These are phyloP conservation scores for Steccherinum ochraceum DNA, from an alignment of 768 basidiomycete genomes.

Conservation along the genomic window DNA sequence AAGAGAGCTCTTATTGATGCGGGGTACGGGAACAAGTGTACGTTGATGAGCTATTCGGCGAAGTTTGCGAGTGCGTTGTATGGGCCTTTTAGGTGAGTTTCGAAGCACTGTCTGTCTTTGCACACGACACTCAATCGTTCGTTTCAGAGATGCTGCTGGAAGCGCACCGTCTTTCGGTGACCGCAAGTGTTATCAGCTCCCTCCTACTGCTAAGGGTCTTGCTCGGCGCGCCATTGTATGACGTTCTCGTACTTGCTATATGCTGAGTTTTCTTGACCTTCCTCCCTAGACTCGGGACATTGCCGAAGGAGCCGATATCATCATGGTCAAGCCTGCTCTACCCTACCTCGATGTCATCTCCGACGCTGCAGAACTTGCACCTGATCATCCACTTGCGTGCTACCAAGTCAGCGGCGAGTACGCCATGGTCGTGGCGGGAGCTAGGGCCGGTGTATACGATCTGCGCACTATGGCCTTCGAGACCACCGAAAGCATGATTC, in stretches of 20 bases:
- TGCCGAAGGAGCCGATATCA: constrained; percentile 90
- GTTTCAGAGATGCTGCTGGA: constrained; percentile 86
- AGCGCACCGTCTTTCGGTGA: constrained; percentile 93
- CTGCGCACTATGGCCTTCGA: constrained; percentile 93
- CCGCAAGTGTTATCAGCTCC: constrained; percentile 97
- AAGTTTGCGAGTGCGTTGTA: constrained; percentile 96
- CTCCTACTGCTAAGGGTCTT: constrained; percentile 80
- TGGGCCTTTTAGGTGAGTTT: constrained; percentile 89
- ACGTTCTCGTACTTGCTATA: constrained; percentile 8
- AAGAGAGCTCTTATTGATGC: constrained; percentile 79
- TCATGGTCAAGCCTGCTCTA: constrained; percentile 97
- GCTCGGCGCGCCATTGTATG: constrained; percentile 90
- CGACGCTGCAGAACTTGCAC: constrained; percentile 75
- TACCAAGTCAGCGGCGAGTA: constrained; percentile 98
- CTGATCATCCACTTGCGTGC: constrained; percentile 89
- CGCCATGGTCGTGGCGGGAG: constrained; percentile 95
- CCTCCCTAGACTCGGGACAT: constrained; percentile 71
- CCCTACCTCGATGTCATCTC: constrained; percentile 97
- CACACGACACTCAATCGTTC: too few species aligned
- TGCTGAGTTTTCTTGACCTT: constrained; percentile 3
- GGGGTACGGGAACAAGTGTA: constrained; percentile 82
- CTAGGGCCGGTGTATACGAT: constrained; percentile 89
- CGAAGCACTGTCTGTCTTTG: not conserved
- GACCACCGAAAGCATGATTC: constrained; percentile 82
- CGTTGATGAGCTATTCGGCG: constrained; percentile 94